Base-by-base conservation (phyloP, 768 basidiomycete genomes). In the Xerocomellus amylosporus region DNA sequence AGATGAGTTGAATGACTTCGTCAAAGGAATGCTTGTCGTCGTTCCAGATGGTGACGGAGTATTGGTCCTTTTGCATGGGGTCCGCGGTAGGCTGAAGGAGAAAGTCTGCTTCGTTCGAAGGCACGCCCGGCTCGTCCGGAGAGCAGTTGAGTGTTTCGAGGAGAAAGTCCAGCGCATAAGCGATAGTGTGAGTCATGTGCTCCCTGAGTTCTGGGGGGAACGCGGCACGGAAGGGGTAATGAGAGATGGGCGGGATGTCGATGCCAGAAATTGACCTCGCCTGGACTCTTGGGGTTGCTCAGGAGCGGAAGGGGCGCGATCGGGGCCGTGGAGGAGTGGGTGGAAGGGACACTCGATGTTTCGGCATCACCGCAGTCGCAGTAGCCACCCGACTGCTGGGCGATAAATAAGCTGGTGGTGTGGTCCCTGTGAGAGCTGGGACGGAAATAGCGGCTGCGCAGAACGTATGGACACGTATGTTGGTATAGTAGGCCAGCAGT, bases 11-110 rank as follows among this genome's bases (percentile, higher is more conserved):
- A 58, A 87, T 87, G 50, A 97, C 86, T 64, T 98, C 93, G 47
- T 88, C 86, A 63, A 87, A 89, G 0, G 92, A 93, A 71, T 98
- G 97, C 62, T 95, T 96, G 71, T 99, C 97, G 70, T 97, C 95
- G 73, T 95, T 94, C 94, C 94, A 98, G 5, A 98, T 72, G 26
- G 96, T 77, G 53, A 98, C 79, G 41, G 88, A 86, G 62, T 86
- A 92, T 49, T 85, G 80, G 60, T 92, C 89, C 57, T 85, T 86
- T 75, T 81, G 79, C 79, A 87, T 83, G 10, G 89, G 88, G 60
- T 93, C 89, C 7, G 82, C 84, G 1, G 88, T 85, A 8, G 87
- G 83, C 63, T 92, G 87, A 13, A 85, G 71, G 10, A 86, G 82
- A 12, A 92, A 78, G 53, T 87, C 87, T 0, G 81, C 81, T 64